Percentiles rank a stretch among this genome's conserved stretches.
Evolutionary conservation across 805 yeast genomes (phyloP).

Genomic region (Pichia paraexigua): DNA sequence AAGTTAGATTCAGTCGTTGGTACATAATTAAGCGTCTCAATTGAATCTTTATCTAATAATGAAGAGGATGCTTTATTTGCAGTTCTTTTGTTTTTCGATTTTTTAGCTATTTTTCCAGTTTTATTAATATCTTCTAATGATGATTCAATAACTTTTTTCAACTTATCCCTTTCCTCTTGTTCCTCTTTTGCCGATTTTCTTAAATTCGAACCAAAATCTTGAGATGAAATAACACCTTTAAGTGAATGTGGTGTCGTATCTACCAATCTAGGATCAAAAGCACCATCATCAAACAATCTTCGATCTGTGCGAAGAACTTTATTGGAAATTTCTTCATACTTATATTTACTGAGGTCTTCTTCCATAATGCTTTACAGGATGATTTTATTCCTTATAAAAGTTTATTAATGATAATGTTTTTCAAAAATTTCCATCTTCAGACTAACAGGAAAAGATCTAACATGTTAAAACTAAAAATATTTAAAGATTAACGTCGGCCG

Average conservation of each 20-base stretch:
- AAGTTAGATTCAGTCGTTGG: conserved; percentile 53
- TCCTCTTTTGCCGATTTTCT: conserved; percentile 12
- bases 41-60: conserved; percentile 26
- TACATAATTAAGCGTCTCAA: conserved; percentile 49
- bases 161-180: conserved; percentile 14
- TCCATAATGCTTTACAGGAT: conserved; percentile 4
- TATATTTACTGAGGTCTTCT: conserved; percentile 30
- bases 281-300: conserved; percentile 36
- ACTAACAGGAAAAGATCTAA: background rate
- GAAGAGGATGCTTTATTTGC: conserved; percentile 14
- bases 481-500: background rate
- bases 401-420: background rate
- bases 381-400: background rate
- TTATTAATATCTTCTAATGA: background rate
- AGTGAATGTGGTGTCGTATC: conserved; percentile 67
- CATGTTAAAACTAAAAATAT: background rate
- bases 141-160: background rate
- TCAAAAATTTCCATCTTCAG: background rate
- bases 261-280: conserved; percentile 35
- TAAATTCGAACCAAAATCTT: conserved; percentile 52
- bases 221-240: conserved; percentile 55
- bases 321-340: conserved; percentile 70
- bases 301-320: conserved; percentile 59
- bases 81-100: conserved; percentile 1
- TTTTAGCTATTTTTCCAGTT: conserved; percentile 8